Base-by-base conservation (phyloP, 2,329 filamentous ascomycete species). In the Trichoderma sp. region DNA sequence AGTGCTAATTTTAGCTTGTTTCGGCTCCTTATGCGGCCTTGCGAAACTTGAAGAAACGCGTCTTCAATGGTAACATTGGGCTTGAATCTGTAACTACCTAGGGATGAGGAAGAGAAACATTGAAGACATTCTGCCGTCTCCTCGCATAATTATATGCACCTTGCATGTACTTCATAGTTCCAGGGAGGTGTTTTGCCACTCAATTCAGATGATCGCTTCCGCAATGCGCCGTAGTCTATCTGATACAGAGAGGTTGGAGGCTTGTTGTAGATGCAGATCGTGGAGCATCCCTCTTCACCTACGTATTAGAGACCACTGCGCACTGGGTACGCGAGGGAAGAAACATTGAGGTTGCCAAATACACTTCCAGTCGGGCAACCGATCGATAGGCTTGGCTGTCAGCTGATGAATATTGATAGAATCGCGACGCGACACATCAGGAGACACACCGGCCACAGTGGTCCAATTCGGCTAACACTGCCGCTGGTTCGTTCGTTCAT, bases 1-100 rank as follows among this genome's bases (percentile, higher is more conserved):
- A 51, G 37, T 66, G 54, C 54, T 59, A 58, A 59, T 49, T 59
- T 66, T 66, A 66, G 63, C 63, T 66, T 43, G 54, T 66, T 66
- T 66, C 63, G 63, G 26, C 63, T 59, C 63, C 39, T 66, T 51
- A 66, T 66, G 63, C 63, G 51, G 37, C n/a, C 28, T 55, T 51
- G 54, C 24, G 34, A 59, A 37, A 66, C 54, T 51, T 39, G 10
- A 51, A 55, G 32, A n/a, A 55, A 13, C 63, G 63, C 63, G 63
- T 58, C 63, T 59, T 51, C 21, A 21, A n/a, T 28, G 37, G 21
- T 58, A 26, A n/a, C 51, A 66, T 66, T 39, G 54, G 54, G 13
- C n/a, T 39, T 49, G 16, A n/a, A 37, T 28, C 14, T 21, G 54
- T 28, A 30, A 26, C 37, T 39, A 18, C 24, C 46, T 4, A 58